Evolutionary conservation across 306 rosid genomes (phyloP), one percentile per base, ranked within the genome.

Genomic region (Albizia julibrissin): DNA sequence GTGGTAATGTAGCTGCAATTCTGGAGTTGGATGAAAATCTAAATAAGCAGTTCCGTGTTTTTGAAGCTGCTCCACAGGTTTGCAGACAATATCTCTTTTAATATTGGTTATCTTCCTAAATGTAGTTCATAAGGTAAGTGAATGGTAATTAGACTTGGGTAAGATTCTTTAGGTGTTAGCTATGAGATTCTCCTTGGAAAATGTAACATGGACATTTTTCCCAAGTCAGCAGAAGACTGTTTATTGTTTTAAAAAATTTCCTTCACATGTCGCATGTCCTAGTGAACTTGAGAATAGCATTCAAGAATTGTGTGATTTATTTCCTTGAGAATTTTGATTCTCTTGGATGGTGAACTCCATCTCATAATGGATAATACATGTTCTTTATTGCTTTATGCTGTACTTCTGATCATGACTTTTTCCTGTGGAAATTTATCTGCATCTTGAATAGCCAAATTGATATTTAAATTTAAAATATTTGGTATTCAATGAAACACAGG

Each of bases 61-160:
- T 96, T 69, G 97, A 92, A 40, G 98, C 99, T 74, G 99, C 99
- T 65, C 97, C 95, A 47, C 99, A 96, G 99, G 99, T 96, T 86
- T 71, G 95, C 80, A 40, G 77, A 72, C 74, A 37, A 72, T 44
- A 24, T 77, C 61, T 75, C 79, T 56, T 37, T 66, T 26, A 37
- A 73, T 78, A 82, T 81, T 77, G 27, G 79, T 75, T 75, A 24
- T 31, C 73, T 9, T 46, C 56, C 14, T 69, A 54, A 81, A 52
- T 43, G 46, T 73, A 1, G 24, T 56, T 44, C n/a, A 29, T 68
- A 18, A 37, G 81, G 61, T 80, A 65, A 18, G 85, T 73, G 71
- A 46, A 69, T 76, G 46, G 39, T 21, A 61, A 69, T 64, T 6
- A 66, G 26, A 66, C 34, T 5, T 31, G n/a, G 22, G 43, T 66